These are phyloP conservation scores for Leccinum aurantiacum DNA, from an alignment of 768 basidiomycete species.

Conservation along the genomic window DNA sequence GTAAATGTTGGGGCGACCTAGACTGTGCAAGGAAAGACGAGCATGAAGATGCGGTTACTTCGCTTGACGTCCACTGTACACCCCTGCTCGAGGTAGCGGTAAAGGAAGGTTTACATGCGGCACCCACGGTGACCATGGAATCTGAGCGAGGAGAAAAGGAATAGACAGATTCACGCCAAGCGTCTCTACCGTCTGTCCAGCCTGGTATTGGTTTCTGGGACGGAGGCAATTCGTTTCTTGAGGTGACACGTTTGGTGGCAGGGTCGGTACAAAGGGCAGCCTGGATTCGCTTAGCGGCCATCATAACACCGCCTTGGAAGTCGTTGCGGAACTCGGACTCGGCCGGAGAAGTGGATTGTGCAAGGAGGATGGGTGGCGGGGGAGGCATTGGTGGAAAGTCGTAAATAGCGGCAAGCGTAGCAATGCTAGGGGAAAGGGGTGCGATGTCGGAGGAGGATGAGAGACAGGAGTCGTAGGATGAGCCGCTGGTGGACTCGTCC, in stretches of 20 bases:
- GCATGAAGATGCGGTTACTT: constrained; percentile 22
- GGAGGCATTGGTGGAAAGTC: constrained; percentile 57
- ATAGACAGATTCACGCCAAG: constrained; percentile 69
- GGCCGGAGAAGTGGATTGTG: constrained; percentile 20
- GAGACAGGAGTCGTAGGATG: constrained; percentile 37
- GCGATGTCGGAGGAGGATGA: constrained; percentile 26
- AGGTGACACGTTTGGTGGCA: constrained; percentile 35
- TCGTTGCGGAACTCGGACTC: constrained; percentile 37
- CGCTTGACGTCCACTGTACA: constrained; percentile 49
- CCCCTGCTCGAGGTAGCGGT: constrained; percentile 51
- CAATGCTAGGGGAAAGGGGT: constrained; percentile 33
- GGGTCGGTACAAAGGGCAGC: constrained; percentile 45
- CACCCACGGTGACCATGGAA: constrained; percentile 32
- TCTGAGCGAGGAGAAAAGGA: constrained; percentile 45
- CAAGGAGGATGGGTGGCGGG: constrained; percentile 42
- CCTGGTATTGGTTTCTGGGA: constrained; percentile 52
- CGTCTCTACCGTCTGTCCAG: constrained; percentile 66
- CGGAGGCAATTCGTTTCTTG: constrained; percentile 35
- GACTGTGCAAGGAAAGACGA: constrained; percentile 28
- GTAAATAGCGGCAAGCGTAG: constrained; percentile 40
- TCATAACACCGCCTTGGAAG: constrained; percentile 65
- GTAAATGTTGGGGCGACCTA: constrained; percentile 23
- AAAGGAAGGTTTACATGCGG: constrained; percentile 39
- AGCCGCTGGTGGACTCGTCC: constrained; percentile 42
- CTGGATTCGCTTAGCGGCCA: constrained; percentile 60